Percentiles rank a stretch among this genome's conserved stretches.
These are phyloP conservation scores for Clavariopsis aquatica DNA, from an alignment of 495 filamentous ascomycete species.

Conservation along the genomic window DNA sequence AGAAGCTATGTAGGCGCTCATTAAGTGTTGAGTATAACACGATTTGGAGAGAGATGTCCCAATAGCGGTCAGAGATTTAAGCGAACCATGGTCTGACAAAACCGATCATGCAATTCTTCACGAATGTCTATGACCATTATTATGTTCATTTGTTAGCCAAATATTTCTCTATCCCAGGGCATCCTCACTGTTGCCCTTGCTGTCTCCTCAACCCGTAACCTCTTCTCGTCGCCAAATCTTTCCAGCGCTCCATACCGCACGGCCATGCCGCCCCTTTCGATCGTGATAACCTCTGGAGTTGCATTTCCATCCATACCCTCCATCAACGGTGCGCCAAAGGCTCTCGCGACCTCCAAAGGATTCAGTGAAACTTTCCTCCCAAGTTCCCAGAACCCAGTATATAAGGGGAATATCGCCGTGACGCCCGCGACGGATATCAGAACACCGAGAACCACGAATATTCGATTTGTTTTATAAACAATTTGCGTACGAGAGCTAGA, in stretches of 20 bases:
- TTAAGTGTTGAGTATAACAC: too few relatives aligned
- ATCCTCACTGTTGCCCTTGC: constrained; percentile 15
- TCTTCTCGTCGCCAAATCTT: constrained; percentile 33
- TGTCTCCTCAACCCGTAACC: constrained; percentile 29
- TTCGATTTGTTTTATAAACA: constrained; percentile 9
- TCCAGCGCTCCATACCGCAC: constrained; percentile 32
- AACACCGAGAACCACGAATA: constrained; percentile 14
- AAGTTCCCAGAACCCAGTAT: constrained; percentile 30
- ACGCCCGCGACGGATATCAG: constrained; percentile 25
- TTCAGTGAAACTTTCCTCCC: constrained; percentile 26
- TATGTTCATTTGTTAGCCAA: constrained; percentile 11
- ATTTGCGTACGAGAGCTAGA: not conserved
- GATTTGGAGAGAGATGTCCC: too few relatives aligned
- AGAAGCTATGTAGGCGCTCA: too few relatives aligned
- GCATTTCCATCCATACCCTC: constrained; percentile 33
- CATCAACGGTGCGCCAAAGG: constrained; percentile 33
- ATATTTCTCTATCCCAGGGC: constrained; percentile 29
- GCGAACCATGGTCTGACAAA: not conserved
- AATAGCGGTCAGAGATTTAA: too few relatives aligned
- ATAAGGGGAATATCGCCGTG: constrained; percentile 18
- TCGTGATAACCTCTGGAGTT: constrained; percentile 8
- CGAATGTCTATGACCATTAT: not conserved
- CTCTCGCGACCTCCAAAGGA: constrained; percentile 34
- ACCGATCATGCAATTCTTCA: not conserved
- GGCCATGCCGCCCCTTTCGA: constrained; percentile 23